Percentiles rank a stretch among this genome's conserved stretches.
Conservation (phyloP, 2,329 filamentous ascomycete species). For the Beauveria sp. region DNA sequence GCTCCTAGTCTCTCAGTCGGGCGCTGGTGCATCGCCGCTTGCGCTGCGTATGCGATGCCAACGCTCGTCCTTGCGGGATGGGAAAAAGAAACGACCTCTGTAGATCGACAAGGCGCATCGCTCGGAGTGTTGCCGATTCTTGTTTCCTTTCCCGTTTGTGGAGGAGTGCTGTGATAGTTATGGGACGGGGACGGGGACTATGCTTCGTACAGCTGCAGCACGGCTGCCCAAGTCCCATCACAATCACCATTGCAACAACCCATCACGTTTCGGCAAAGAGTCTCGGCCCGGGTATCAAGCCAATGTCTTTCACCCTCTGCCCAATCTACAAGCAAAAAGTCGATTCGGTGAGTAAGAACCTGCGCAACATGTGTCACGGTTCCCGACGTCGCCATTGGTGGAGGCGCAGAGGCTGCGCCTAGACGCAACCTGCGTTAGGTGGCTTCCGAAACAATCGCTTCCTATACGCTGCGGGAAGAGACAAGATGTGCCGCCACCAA, state of each 20-base stretch:
- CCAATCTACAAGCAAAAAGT: not conserved
- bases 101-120: not conserved
- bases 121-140: not conserved
- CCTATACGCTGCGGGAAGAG: not conserved
- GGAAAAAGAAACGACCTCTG: not conserved
- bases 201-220: not conserved
- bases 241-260: not conserved
- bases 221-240: not conserved
- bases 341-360: not conserved
- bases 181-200: not conserved
- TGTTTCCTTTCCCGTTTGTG: too few species aligned
- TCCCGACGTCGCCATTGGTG: not conserved
- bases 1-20: not conserved
- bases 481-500: not conserved
- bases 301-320: not conserved
- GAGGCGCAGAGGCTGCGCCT: not conserved
- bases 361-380: not conserved
- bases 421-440: not conserved
- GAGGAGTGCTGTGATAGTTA: not conserved
- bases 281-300: not conserved
- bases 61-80: not conserved
- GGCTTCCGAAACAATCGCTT: not conserved
- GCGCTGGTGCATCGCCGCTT: not conserved
- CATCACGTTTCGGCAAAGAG: not conserved
- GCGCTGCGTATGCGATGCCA: not conserved